A percentile compares a stretch with the other conserved stretches of the same genome.
phyloP scores from a whole-genome alignment of 352 stramenopile species.

The Aphanomyces cochlioides region DNA sequence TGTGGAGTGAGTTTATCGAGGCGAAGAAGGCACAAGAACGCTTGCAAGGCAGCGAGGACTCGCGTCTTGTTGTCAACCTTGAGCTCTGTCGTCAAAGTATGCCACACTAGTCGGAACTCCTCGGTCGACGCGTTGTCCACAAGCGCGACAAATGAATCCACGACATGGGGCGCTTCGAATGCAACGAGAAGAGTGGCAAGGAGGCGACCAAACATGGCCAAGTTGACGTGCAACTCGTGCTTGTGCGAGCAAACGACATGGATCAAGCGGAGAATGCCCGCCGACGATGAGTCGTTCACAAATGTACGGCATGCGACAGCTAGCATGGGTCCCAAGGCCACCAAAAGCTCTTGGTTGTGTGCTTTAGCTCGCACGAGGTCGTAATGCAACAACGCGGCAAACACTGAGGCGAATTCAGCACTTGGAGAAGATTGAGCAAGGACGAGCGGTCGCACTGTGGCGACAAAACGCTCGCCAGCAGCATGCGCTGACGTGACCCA shows the following conservation, averaged over 20 bases:
- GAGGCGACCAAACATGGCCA: slow-evolving; percentile 58
- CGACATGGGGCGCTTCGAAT: slow-evolving; percentile 8
- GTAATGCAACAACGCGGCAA: slow-evolving; percentile 15
- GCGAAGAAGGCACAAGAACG: slow-evolving; percentile 50
- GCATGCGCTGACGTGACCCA: background rate
- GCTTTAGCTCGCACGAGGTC: background rate
- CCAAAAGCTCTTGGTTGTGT: background rate
- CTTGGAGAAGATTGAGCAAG: background rate
- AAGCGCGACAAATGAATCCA: slow-evolving; percentile 40
- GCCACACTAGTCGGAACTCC: slow-evolving; percentile 61
- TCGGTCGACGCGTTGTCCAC: slow-evolving; percentile 60
- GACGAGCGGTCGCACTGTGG: background rate
- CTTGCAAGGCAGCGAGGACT: slow-evolving; percentile 52
- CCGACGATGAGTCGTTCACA: slow-evolving; percentile 8
- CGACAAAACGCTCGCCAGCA: slow-evolving; percentile 3
- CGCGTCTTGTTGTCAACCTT: slow-evolving; percentile 28
- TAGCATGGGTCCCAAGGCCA: background rate
- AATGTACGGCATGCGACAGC: slow-evolving; percentile 3
- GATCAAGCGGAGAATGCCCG: slow-evolving; percentile 27
- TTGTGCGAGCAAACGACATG: slow-evolving; percentile 17
- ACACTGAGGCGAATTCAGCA: background rate
- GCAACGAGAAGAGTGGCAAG: slow-evolving; percentile 42
- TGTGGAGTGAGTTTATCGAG: slow-evolving; percentile 38
- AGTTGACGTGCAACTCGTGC: background rate
- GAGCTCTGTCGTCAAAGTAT: slow-evolving; percentile 58